These are phyloP conservation scores for Diplodia seriata DNA, from an alignment of 2,329 filamentous ascomycete species.

Conservation along the genomic window DNA sequence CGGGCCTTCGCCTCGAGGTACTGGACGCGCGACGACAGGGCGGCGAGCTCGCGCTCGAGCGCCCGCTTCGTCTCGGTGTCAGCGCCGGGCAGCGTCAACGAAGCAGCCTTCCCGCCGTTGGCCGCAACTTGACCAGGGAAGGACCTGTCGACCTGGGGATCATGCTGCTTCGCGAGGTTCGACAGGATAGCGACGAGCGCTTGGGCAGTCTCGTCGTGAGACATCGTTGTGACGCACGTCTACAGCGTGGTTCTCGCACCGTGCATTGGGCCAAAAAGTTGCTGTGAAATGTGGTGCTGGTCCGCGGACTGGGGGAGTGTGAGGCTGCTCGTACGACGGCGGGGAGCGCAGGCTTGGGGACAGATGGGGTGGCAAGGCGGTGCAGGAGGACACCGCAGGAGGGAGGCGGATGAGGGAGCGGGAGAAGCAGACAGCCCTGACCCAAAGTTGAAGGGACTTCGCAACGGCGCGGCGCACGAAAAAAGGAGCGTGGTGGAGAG, in stretches of 20 bases:
- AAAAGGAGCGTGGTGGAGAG: constrained; percentile 32
- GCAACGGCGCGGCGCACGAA: constrained; percentile 28
- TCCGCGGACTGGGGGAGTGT: constrained; percentile 28
- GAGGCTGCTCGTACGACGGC: constrained; percentile 33
- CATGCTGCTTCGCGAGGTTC: constrained; percentile 58
- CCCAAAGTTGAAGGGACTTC: constrained; percentile 17
- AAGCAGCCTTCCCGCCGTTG: constrained; percentile 60
- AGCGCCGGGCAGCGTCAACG: constrained; percentile 77
- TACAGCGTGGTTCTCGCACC: constrained; percentile 37
- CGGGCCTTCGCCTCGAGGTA: constrained; percentile 81
- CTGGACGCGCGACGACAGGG: constrained; percentile 78
- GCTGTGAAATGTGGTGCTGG: constrained; percentile 12
- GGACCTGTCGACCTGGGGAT: constrained; percentile 51
- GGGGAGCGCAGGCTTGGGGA: constrained; percentile 26
- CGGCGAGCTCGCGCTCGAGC: constrained; percentile 82
- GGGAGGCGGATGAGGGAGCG: constrained; percentile 21
- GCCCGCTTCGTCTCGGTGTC: constrained; percentile 76
- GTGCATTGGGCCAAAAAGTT: constrained; percentile 31
- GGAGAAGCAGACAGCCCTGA: constrained; percentile 27
- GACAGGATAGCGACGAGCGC: constrained; percentile 53
- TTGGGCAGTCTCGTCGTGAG: constrained; percentile 45
- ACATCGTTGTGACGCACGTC: constrained; percentile 39
- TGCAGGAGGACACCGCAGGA: constrained; percentile 18
- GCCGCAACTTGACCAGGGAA: constrained; percentile 54
- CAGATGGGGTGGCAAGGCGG: constrained; percentile 27